Base-by-base conservation (phyloP, 352 stramenopile genomes). In the Pythium monospermum region DNA sequence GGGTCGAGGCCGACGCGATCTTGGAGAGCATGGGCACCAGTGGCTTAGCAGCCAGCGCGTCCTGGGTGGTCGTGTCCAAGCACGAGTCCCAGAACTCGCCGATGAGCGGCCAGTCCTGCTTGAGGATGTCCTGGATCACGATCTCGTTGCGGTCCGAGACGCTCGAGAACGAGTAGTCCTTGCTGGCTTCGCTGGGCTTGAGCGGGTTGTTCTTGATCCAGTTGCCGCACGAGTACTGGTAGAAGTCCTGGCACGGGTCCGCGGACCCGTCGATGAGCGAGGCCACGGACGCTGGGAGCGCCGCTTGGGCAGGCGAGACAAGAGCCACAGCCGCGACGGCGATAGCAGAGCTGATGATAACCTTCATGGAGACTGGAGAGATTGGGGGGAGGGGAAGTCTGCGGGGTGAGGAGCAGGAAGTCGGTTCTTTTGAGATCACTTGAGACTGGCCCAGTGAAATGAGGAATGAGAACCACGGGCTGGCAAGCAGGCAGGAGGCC, bases 41-140 rank as follows among this genome's bases (percentile, higher is more conserved):
- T 3, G 83, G 80, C 12, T 46, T 35, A 3, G 64, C 63, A 6
- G 68, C 76, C 11, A 60, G 55, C 4, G 54, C 66, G 42, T 86
- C 81, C 18, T 69, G 68, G 4, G 22, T 41, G 13, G 57, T 59
- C 38, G 57, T 71, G 60, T 76, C 67, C 64, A 76, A 73, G 43
- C 68, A 76, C 23, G 68, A 70, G 6, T 39, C 37, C 44, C 59
- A 76, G n/a, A 73, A 38, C 48, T 76, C 68, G 10, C 62, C 61
- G 16, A 76, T 16, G 49, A 60, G 60, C 22, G 68, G 68, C 35
- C 67, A 59, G 44, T 73, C 57, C 23, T 73, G 57, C 11, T 64
- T 19, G 47, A 76, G 57, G 48, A 76, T 71, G 19, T 57, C 50
- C 37, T 69, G 54, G 26, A 76, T 42, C 16, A 73, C 48, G 33